Percentiles rank a stretch among this genome's conserved stretches.
These are phyloP conservation scores for Colletotrichum musicola DNA, from an alignment of 2,329 filamentous ascomycete genomes.

Conservation along the genomic window DNA sequence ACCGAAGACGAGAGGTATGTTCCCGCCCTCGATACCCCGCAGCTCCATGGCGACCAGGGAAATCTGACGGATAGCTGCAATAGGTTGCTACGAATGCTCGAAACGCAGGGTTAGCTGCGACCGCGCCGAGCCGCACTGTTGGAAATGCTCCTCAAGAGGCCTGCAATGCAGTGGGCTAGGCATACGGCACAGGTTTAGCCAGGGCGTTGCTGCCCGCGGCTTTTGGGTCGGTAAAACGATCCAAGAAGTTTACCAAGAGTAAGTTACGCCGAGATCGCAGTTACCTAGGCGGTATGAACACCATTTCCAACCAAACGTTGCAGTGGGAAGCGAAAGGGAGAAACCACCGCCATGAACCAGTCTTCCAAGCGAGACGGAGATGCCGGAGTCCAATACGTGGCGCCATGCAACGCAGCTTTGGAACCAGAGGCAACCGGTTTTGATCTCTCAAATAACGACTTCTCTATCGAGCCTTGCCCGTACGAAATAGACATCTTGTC, in stretches of 20 bases:
- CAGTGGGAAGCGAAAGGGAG: not conserved
- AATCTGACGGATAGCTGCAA: not conserved
- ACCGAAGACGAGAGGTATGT: slow-evolving; percentile 18
- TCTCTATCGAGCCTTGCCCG: too few relatives aligned
- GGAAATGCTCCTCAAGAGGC: slow-evolving; percentile 36
- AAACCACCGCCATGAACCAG: too few relatives aligned
- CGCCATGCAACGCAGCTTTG: too few relatives aligned
- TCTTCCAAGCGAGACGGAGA: too few relatives aligned
- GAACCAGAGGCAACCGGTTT: too few relatives aligned
- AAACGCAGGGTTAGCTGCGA: slow-evolving; percentile 41
- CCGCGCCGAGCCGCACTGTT: slow-evolving; percentile 32
- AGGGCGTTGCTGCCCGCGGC: slow-evolving; percentile 19
- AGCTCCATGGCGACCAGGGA: too few relatives aligned
- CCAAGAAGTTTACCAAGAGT: slow-evolving; percentile 4
- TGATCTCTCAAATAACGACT: too few relatives aligned
- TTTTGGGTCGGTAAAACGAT: slow-evolving; percentile 13
- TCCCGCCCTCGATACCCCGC: not conserved
- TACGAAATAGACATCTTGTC: too few relatives aligned
- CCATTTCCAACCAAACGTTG: not conserved
- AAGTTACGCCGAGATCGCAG: not conserved
- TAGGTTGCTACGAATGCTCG: slow-evolving; percentile 40
- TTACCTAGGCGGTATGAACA: not conserved
- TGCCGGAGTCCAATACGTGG: too few relatives aligned
- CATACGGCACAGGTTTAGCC: slow-evolving; percentile 28
- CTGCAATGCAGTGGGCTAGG: slow-evolving; percentile 39